Conservation (phyloP, 2,329 filamentous ascomycete genomes). For the Lasiodiplodia theobromae region DNA sequence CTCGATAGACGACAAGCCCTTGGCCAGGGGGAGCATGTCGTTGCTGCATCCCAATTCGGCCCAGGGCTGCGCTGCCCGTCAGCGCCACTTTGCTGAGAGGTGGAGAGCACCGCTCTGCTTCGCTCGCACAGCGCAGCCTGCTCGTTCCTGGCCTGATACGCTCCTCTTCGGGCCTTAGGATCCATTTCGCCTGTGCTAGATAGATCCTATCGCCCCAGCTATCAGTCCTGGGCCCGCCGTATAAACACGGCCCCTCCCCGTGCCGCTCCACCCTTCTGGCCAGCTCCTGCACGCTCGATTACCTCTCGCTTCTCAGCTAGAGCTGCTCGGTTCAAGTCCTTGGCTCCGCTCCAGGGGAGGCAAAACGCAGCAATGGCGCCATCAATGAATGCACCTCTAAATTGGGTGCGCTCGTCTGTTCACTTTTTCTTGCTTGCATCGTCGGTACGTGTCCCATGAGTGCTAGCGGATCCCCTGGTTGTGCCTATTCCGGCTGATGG, state of each 20-base stretch:
- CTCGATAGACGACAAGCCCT: conserved; percentile 13
- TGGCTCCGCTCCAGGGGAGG: conserved; percentile 1
- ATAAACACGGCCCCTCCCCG: conserved; percentile 21
- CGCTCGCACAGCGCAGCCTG: neutral
- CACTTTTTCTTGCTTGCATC: conserved; percentile 6
- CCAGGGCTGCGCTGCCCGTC: conserved; percentile 5
- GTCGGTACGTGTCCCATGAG: conserved; percentile 12
- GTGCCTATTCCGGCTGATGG: neutral
- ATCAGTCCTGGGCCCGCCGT: conserved; percentile 4
- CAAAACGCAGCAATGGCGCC: conserved; percentile 21
- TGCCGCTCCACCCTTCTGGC: conserved; percentile 2
- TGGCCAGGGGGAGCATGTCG: conserved; percentile 12
- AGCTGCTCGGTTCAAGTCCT: conserved; percentile 11
- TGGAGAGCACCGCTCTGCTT: neutral
- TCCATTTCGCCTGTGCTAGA: neutral
- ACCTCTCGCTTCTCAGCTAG: conserved; percentile 17
- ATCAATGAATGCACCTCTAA: conserved; percentile 22
- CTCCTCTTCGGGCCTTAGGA: neutral
- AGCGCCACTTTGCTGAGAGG: neutral
- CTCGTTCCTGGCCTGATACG: conserved; percentile 21
- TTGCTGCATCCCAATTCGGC: conserved; percentile 3
- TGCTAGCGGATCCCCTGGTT: neutral
- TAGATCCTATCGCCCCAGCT: conserved; percentile 2
- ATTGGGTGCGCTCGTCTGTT: conserved; percentile 22
- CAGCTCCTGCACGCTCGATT: neutral